These are phyloP conservation scores for Xerocomus amazonicus DNA, from an alignment of 1,284 basidiomycete genomes.

Conservation along the genomic window DNA sequence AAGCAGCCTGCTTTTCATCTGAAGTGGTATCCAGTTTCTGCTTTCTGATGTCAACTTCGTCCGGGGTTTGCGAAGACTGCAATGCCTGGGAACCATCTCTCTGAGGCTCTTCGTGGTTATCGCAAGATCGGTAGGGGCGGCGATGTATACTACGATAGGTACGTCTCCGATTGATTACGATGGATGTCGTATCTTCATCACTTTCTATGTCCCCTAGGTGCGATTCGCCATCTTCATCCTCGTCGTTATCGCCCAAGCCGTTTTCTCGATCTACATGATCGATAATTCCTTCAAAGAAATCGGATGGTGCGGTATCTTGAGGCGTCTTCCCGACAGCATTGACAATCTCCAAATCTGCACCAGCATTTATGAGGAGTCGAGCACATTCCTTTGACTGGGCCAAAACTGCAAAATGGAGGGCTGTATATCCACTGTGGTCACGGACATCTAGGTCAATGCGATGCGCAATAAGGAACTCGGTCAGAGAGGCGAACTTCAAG, in stretches of 20 bases:
- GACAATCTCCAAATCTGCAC: conserved; percentile 77
- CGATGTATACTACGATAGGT: conserved; percentile 34
- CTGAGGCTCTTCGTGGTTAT: conserved; percentile 22
- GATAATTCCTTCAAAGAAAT: conserved; percentile 49
- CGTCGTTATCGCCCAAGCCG: conserved; percentile 25
- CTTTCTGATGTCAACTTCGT: conserved; percentile 19
- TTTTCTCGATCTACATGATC: conserved; percentile 34
- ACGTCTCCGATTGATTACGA: conserved; percentile 30
- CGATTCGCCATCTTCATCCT: conserved; percentile 58
- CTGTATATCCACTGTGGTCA: conserved; percentile 89
- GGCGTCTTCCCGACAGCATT: conserved; percentile 78
- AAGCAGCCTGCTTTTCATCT: conserved; percentile 66
- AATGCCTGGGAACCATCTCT: conserved; percentile 16
- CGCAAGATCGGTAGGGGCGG: conserved; percentile 30
- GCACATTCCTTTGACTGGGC: conserved; percentile 65
- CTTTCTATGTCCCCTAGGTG: conserved; percentile 68
- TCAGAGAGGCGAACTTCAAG: conserved; percentile 74
- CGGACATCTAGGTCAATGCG: conserved; percentile 80
- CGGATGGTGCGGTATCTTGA: conserved; percentile 68
- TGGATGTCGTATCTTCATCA: conserved; percentile 46
- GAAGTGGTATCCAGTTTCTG: conserved; percentile 26
- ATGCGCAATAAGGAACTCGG: conserved; percentile 68
- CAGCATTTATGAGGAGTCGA: conserved; percentile 67
- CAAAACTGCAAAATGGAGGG: conserved; percentile 84
- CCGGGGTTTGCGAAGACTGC: conserved; percentile 14